These are phyloP conservation scores for Ocimum tenuiflorum DNA, from an alignment of 257 asterid species.

Conservation along the genomic window DNA sequence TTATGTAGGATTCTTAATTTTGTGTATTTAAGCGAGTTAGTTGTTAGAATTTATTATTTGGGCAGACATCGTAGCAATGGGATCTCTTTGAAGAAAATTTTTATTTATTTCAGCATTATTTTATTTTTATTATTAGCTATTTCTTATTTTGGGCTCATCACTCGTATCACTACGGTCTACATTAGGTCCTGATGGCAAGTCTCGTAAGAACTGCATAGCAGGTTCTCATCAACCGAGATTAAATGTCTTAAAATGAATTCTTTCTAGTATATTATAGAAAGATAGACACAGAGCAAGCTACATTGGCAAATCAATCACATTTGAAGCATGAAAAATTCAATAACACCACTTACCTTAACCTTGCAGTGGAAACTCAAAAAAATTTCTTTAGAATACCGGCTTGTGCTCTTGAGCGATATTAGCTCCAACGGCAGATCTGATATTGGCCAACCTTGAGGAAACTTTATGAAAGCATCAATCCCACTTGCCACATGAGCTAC, in stretches of 20 bases:
- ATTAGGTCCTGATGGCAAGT: neutral
- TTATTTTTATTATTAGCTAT: too few relatives aligned
- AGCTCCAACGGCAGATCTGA: constrained; percentile 49
- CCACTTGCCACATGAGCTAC: constrained; percentile 78
- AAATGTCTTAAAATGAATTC: neutral
- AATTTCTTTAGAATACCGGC: constrained; percentile 48
- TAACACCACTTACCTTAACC: constrained; percentile 54
- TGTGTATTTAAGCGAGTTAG: too few relatives aligned
- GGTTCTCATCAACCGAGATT: neutral
- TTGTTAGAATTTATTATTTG: too few relatives aligned
- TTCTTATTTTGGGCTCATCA: too few relatives aligned
- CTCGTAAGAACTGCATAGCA: neutral
- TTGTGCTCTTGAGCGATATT: constrained; percentile 60
- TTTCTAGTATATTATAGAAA: too few relatives aligned
- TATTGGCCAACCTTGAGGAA: constrained; percentile 90
- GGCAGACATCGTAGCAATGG: too few relatives aligned
- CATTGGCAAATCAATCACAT: neutral
- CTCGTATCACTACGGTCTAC: neutral
- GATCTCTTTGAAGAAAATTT: too few relatives aligned
- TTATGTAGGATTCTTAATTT: too few relatives aligned
- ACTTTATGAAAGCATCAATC: constrained; percentile 70
- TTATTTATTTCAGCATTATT: too few relatives aligned
- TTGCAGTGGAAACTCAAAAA: constrained; percentile 66
- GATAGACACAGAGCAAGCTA: neutral
- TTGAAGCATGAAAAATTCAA: constrained; percentile 4